phyloP scores from a whole-genome alignment of 148 eudicot species.

The Rhododendron henanense region DNA sequence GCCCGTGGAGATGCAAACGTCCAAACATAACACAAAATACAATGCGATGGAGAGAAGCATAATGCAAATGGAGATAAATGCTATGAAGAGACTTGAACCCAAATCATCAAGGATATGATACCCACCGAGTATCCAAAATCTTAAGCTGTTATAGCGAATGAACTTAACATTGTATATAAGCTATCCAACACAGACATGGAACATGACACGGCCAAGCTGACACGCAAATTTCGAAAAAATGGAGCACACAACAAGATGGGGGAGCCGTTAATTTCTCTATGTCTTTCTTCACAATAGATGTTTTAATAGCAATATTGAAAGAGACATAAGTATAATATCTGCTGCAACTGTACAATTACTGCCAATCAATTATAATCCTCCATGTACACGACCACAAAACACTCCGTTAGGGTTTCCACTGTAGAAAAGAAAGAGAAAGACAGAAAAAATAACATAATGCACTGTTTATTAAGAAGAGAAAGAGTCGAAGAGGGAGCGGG shows the following conservation, averaged over 20 bases:
- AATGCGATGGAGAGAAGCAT: background rate
- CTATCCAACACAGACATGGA: background rate
- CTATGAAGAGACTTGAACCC: background rate
- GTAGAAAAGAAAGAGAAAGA: background rate
- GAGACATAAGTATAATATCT: background rate
- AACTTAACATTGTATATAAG: background rate
- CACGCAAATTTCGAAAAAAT: background rate
- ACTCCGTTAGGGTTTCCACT: background rate
- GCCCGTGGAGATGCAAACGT: background rate
- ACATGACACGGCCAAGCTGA: background rate
- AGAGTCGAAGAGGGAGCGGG: background rate
- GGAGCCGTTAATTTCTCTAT: background rate
- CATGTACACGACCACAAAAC: background rate
- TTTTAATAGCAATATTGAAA: background rate
- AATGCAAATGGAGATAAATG: background rate
- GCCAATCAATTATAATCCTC: background rate
- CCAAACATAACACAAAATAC: background rate
- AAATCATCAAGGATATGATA: background rate
- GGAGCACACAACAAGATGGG: background rate
- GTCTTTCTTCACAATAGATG: background rate
- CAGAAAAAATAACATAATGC: background rate
- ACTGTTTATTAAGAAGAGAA: background rate
- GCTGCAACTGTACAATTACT: background rate
- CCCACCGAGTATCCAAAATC: background rate
- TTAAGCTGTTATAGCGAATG: background rate